A percentile compares a stretch with the other conserved stretches of the same genome.
Conservation (phyloP, 371 early-diverging fungal species). For the Haplosporangium sp. region DNA sequence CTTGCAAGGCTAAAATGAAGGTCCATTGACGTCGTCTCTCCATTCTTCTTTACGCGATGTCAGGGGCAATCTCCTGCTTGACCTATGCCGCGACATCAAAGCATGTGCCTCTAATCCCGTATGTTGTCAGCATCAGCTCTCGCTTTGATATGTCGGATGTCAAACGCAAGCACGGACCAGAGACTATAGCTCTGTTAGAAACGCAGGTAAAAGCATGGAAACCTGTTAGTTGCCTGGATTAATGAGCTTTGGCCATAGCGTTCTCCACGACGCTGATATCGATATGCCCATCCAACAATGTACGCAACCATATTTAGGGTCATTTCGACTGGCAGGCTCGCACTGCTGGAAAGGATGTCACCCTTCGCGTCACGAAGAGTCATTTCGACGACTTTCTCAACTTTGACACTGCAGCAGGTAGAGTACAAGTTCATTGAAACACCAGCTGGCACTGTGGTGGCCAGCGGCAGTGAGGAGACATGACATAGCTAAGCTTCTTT, state of each 20-base stretch:
- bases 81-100: constrained; percentile 63
- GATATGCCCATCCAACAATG: too few species aligned
- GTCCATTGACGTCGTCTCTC: not conserved
- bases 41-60: not conserved
- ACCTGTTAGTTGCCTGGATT: too few species aligned
- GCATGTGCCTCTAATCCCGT: constrained; percentile 50
- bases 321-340: constrained; percentile 53
- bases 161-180: constrained; percentile 44
- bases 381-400: constrained; percentile 50
- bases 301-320: constrained; percentile 17
- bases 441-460: not conserved
- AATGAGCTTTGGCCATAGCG: too few species aligned
- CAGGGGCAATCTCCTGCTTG: constrained; percentile 66
- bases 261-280: too few species aligned
- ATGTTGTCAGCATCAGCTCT: constrained; percentile 63
- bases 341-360: constrained; percentile 37
- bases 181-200: constrained; percentile 36
- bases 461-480: not conserved
- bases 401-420: constrained; percentile 46
- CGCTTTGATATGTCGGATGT: constrained; percentile 64
- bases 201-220: constrained; percentile 25
- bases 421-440: not conserved
- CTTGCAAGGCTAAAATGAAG: too few species aligned
- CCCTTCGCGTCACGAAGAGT: constrained; percentile 38
- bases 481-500: not conserved